Evolutionary conservation across 345 rosid species (phyloP).

Genomic region (Acer campestre): DNA sequence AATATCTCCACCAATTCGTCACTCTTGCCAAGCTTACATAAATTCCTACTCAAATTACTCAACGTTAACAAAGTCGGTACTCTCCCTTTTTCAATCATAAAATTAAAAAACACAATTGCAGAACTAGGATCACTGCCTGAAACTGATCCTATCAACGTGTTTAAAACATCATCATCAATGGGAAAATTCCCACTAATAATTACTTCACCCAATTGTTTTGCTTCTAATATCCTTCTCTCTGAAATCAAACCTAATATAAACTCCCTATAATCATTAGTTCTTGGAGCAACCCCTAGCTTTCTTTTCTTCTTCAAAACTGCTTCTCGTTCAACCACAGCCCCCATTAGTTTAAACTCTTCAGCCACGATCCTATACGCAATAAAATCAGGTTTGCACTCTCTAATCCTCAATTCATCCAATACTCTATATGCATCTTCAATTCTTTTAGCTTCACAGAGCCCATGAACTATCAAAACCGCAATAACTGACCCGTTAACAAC

Average conservation of each 20-base stretch:
- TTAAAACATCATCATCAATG: conserved; percentile 66
- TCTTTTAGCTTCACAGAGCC: conserved; percentile 70
- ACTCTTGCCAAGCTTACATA: conserved; percentile 57
- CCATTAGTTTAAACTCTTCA: conserved; percentile 57
- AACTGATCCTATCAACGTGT: conserved; percentile 69
- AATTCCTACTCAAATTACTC: conserved; percentile 67
- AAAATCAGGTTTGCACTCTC: conserved; percentile 88
- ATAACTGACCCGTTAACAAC: conserved; percentile 70
- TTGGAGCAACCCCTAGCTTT: conserved; percentile 91
- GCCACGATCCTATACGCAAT: conserved; percentile 82
- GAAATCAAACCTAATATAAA: conserved; percentile 63
- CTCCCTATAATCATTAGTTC: conserved; percentile 67
- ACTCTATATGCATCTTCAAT: conserved; percentile 55
- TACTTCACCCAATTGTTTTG: conserved; percentile 66
- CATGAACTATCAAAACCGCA: conserved; percentile 67
- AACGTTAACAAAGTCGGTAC: conserved; percentile 61
- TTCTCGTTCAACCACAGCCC: conserved; percentile 59
- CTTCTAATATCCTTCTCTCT: conserved; percentile 58
- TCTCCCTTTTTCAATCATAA: conserved; percentile 53
- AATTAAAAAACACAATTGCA: conserved; percentile 54
- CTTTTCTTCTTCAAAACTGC: conserved; percentile 79
- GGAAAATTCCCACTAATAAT: conserved; percentile 75
- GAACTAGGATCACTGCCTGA: conserved; percentile 66
- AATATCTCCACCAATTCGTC: conserved; percentile 56
- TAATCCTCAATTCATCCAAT: conserved; percentile 71